A percentile compares a stretch with the other conserved stretches of the same genome.
Conservation (phyloP, 108 stramenopile genomes). For the Nitzschia sp. region DNA sequence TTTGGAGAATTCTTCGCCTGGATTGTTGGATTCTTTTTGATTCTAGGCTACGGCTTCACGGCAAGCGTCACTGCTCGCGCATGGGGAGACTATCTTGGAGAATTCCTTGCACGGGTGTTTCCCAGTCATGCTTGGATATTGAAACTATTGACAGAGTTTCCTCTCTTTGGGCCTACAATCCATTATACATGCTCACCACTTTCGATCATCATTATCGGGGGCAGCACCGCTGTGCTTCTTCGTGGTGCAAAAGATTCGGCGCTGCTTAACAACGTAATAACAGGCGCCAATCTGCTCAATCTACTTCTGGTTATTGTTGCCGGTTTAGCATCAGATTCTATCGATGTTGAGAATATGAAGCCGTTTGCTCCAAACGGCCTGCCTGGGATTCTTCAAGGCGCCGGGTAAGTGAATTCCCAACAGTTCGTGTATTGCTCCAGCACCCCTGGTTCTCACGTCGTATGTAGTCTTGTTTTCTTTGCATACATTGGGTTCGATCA, state of each 20-base stretch:
- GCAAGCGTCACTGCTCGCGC: slow-evolving; percentile 58
- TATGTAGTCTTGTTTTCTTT: slow-evolving; percentile 79
- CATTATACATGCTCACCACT: slow-evolving; percentile 64
- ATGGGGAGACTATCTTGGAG: slow-evolving; percentile 58
- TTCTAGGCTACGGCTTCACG: slow-evolving; percentile 49
- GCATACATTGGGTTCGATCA: slow-evolving; percentile 89
- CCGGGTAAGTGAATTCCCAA: too few relatives aligned
- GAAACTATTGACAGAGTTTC: slow-evolving; percentile 34
- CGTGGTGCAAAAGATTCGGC: slow-evolving; percentile 80
- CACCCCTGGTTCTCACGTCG: background rate
- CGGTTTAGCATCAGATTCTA: slow-evolving; percentile 36
- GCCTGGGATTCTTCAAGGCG: slow-evolving; percentile 42
- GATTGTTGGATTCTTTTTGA: slow-evolving; percentile 26
- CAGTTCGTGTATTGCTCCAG: too few relatives aligned
- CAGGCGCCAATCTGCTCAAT: slow-evolving; percentile 65
- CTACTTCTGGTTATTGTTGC: slow-evolving; percentile 45
- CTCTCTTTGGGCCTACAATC: slow-evolving; percentile 21
- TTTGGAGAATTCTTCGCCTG: slow-evolving; percentile 63
- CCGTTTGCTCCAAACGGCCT: slow-evolving; percentile 54
- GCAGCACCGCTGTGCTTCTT: slow-evolving; percentile 51
- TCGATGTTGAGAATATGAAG: slow-evolving; percentile 38
- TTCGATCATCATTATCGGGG: slow-evolving; percentile 58
- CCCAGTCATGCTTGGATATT: background rate
- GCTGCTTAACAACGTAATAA: slow-evolving; percentile 74
- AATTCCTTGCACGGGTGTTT: slow-evolving; percentile 20